These are phyloP conservation scores for Whalleya microplaca DNA, from an alignment of 2,329 filamentous ascomycete species.

Conservation along the genomic window DNA sequence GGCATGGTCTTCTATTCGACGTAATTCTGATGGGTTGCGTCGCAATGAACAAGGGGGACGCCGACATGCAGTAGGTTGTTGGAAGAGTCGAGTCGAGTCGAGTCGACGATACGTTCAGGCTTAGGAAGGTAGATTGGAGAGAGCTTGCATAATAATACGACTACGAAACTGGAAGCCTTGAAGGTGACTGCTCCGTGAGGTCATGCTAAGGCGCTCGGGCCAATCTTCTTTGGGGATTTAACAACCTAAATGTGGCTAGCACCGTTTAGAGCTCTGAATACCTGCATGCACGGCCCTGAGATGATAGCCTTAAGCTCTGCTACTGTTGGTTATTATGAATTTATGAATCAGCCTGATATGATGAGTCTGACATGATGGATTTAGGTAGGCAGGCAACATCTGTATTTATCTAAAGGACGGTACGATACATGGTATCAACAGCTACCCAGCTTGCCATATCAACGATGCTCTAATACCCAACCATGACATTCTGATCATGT, in stretches of 20 bases:
- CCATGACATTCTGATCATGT: too few species aligned
- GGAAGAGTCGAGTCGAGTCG: not conserved
- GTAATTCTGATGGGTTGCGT: not conserved
- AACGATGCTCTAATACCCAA: too few species aligned
- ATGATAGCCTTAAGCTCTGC: too few species aligned
- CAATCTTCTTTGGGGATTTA: conserved; percentile 5
- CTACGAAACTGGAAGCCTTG: conserved; percentile 22
- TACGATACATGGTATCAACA: too few species aligned
- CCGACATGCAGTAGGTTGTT: not conserved
- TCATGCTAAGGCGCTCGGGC: conserved; percentile 22
- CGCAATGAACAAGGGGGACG: not conserved
- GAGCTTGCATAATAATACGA: not conserved
- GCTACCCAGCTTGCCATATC: too few species aligned
- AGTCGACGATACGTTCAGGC: not conserved
- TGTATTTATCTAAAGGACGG: too few species aligned
- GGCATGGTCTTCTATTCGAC: conserved; percentile 5
- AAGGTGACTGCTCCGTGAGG: conserved; percentile 24
- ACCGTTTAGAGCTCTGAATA: not conserved
- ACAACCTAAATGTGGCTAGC: not conserved
- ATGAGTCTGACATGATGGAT: too few species aligned
- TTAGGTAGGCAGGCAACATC: too few species aligned
- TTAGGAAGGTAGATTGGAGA: too few species aligned
- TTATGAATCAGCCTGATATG: too few species aligned
- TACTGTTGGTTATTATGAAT: too few species aligned
- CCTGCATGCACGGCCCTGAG: too few species aligned